phyloP scores from a whole-genome alignment of 2,329 filamentous ascomycete genomes.

The Calonectria pseudoreteaudii region DNA sequence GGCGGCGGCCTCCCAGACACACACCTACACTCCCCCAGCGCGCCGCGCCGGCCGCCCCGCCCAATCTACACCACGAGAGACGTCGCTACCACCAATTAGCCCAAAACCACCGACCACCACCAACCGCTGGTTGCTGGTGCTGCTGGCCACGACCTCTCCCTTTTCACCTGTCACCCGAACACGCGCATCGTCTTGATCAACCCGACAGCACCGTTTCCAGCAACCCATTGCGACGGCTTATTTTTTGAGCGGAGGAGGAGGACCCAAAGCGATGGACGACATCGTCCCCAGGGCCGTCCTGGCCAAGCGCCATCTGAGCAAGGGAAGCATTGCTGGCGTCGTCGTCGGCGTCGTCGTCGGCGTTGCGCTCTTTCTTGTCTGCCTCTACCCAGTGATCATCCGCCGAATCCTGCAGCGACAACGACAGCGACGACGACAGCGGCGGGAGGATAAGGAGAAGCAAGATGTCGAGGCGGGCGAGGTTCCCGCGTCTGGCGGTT shows the following conservation, averaged over 20 bases:
- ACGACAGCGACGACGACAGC: slow-evolving; percentile 43
- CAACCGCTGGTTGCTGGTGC: slow-evolving; percentile 35
- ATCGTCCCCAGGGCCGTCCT: slow-evolving; percentile 33
- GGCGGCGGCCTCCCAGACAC: slow-evolving; percentile 42
- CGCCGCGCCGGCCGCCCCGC: slow-evolving; percentile 36
- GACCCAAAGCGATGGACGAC: slow-evolving; percentile 33
- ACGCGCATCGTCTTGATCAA: slow-evolving; percentile 15
- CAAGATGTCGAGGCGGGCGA: slow-evolving; percentile 44
- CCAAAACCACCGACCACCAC: slow-evolving; percentile 29
- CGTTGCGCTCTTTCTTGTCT: slow-evolving; percentile 48
- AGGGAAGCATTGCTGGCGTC: slow-evolving; percentile 53
- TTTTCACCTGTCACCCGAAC: background rate
- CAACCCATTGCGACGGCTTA: slow-evolving; percentile 33
- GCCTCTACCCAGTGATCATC: slow-evolving; percentile 55
- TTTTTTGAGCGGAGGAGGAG: slow-evolving; percentile 37
- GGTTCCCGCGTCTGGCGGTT: slow-evolving; percentile 28
- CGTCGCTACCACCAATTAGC: slow-evolving; percentile 27
- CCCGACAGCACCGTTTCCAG: slow-evolving; percentile 31
- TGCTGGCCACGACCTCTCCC: slow-evolving; percentile 31
- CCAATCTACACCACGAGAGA: slow-evolving; percentile 27
- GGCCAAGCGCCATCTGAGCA: slow-evolving; percentile 44
- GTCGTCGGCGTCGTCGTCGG: slow-evolving; percentile 51
- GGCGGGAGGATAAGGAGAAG: slow-evolving; percentile 28
- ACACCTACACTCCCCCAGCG: slow-evolving; percentile 11
- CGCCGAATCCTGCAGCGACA: slow-evolving; percentile 42